Conservation (phyloP, 1,139 yeast species). For the Waltiozyma sp. region DNA sequence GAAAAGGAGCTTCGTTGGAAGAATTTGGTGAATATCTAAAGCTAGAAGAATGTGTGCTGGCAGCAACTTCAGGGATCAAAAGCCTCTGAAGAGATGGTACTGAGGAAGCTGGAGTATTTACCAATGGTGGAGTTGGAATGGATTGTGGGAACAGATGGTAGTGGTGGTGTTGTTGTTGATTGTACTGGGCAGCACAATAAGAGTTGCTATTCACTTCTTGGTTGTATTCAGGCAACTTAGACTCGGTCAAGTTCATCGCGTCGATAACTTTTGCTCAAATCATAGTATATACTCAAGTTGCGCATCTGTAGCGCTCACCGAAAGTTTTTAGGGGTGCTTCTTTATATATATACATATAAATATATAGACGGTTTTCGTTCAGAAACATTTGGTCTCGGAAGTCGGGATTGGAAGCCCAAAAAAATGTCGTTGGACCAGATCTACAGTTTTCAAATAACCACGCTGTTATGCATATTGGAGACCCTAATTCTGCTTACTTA, state of each 20-base stretch:
- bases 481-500: too few species aligned
- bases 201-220: background rate
- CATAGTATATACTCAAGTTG: too few species aligned
- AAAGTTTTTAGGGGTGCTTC: too few species aligned
- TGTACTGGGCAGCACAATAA: background rate
- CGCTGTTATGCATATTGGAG: too few species aligned
- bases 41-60: background rate
- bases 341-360: background rate
- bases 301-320: too few species aligned
- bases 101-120: background rate
- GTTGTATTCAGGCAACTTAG: background rate
- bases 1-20: background rate
- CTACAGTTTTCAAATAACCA: too few species aligned
- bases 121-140: background rate
- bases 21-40: background rate
- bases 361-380: too few species aligned
- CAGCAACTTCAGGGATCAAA: background rate
- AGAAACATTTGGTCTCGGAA: background rate
- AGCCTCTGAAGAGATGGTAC: background rate
- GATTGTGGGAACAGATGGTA: background rate
- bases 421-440: too few species aligned
- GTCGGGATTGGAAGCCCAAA: background rate
- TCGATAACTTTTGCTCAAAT: too few species aligned
- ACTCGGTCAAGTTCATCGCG: too few species aligned
- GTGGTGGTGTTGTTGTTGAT: background rate